These are phyloP conservation scores for Plasmodium gaboni DNA, from an alignment of 169 alveolate genomes.

Conservation along the genomic window DNA sequence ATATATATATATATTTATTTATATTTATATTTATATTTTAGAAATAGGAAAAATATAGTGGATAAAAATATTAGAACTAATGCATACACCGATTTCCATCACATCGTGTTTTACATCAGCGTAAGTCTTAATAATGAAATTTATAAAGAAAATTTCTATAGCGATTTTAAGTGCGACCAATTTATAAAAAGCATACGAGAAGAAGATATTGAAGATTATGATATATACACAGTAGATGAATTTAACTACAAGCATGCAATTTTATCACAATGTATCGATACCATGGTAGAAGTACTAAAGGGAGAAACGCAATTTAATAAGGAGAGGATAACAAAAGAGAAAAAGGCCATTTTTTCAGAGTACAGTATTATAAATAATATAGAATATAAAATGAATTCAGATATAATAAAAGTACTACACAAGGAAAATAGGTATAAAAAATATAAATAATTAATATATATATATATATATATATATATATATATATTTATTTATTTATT, in stretches of 20 bases:
- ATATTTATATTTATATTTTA: neutral
- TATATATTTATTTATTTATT: neutral
- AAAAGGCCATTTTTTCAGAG: constrained; percentile 89
- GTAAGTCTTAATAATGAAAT: constrained; percentile 78
- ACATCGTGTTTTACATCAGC: constrained; percentile 87
- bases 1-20: neutral
- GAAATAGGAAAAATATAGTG: constrained; percentile 25
- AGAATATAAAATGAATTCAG: constrained; percentile 88
- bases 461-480: neutral
- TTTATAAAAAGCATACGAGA: constrained; percentile 22
- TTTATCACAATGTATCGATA: constrained; percentile 66
- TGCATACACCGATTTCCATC: constrained; percentile 92
- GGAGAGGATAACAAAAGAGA: constrained; percentile 86
- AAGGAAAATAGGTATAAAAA: constrained; percentile 83
- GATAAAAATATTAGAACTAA: constrained; percentile 87
- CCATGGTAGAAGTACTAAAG: constrained; percentile 70
- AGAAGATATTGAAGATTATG: constrained; percentile 68
- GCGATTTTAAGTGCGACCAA: constrained; percentile 24
- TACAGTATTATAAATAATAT: constrained; percentile 87
- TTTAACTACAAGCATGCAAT: constrained; percentile 70
- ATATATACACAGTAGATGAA: constrained; percentile 61
- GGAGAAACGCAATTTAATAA: constrained; percentile 85
- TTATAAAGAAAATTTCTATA: constrained; percentile 32
- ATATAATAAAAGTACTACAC: constrained; percentile 85
- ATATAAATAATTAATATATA: no score